phyloP scores from a whole-genome alignment of 2,329 filamentous ascomycete genomes.

The Penicillium sp. region DNA sequence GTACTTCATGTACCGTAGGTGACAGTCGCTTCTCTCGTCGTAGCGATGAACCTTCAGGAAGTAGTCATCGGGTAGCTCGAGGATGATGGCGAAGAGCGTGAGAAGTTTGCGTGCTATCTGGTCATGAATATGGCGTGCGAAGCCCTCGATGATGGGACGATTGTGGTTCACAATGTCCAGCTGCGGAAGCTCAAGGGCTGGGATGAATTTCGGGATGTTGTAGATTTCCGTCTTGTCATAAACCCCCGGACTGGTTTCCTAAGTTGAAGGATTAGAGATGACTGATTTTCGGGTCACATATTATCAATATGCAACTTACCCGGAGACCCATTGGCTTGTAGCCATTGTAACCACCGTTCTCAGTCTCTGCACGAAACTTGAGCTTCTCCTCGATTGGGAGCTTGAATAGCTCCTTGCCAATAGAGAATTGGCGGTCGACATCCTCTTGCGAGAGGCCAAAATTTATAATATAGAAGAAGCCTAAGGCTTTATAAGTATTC shows the following conservation, averaged over 20 bases:
- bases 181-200: slow-evolving; percentile 7
- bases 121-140: slow-evolving; percentile 14
- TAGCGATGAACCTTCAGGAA: slow-evolving; percentile 50
- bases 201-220: slow-evolving; percentile 49
- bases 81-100: slow-evolving; percentile 37
- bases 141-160: slow-evolving; percentile 7
- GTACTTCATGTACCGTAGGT: slow-evolving; percentile 55
- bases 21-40: slow-evolving; percentile 49
- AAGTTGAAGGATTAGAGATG: slow-evolving; percentile 9
- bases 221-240: slow-evolving; percentile 50
- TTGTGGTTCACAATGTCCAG: slow-evolving; percentile 6
- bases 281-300: background rate
- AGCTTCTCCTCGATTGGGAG: slow-evolving; percentile 50
- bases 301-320: background rate
- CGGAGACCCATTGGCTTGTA: slow-evolving; percentile 40
- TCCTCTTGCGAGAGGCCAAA: slow-evolving; percentile 51
- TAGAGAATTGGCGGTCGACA: slow-evolving; percentile 51
- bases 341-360: slow-evolving; percentile 48
- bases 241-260: slow-evolving; percentile 21
- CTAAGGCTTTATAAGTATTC: slow-evolving; percentile 22
- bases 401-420: slow-evolving; percentile 50
- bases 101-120: slow-evolving; percentile 11
- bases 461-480: slow-evolving; percentile 55
- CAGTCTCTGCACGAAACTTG: slow-evolving; percentile 44
- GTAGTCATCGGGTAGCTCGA: slow-evolving; percentile 52